Conservation (phyloP, 2,329 filamentous ascomycete genomes). For the Exserohilum turcica region DNA sequence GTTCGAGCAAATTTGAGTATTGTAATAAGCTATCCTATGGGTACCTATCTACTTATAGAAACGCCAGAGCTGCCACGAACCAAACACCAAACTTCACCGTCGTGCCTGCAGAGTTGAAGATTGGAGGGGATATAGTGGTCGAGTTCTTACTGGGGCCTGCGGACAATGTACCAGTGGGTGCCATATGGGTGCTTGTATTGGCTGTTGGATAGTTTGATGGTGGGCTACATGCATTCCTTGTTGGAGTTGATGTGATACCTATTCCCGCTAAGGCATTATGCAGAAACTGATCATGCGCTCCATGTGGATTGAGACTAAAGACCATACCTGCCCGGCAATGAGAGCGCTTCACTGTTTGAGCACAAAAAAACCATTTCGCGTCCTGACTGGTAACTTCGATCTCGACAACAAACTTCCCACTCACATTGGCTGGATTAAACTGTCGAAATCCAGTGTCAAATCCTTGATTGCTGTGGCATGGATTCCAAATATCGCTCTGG, state of each 20-base stretch:
- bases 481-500: conserved; percentile 9
- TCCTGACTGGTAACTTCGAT: conserved; percentile 8
- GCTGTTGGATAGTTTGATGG: neutral
- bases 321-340: conserved; percentile 20
- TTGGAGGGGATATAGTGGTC: no score
- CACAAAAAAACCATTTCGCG: conserved; percentile 22
- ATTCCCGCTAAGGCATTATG: conserved; percentile 8
- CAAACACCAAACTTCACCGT: no score
- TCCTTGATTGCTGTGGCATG: conserved; percentile 2
- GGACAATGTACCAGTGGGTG: no score
- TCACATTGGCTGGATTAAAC: conserved; percentile 13
- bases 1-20: no score
- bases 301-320: conserved; percentile 15
- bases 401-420: conserved; percentile 12
- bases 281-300: conserved; percentile 11
- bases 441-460: conserved; percentile 2
- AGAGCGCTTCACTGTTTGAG: conserved; percentile 7
- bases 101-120: no score
- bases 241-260: neutral
- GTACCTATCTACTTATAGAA: no score
- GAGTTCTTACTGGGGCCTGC: no score
- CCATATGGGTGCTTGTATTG: no score
- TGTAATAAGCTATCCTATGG: no score
- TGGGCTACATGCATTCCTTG: neutral
- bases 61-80: no score